phyloP scores from a whole-genome alignment of 306 rosid species.

The Ormosia semicastrata region DNA sequence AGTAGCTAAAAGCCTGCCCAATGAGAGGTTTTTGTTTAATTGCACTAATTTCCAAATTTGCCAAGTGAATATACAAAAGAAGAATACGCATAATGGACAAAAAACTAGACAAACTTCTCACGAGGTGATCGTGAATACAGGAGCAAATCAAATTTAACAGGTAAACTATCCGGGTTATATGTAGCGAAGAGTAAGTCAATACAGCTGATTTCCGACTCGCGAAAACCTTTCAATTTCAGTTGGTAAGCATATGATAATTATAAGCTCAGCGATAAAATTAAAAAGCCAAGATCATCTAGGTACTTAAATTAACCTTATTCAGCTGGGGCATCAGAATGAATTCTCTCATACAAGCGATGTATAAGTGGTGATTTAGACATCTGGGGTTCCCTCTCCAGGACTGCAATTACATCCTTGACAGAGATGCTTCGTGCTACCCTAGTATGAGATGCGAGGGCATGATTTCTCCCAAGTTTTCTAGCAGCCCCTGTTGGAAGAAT shows the following conservation, averaged over 20 bases:
- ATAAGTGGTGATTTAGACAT: slow-evolving; percentile 74
- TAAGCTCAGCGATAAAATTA: slow-evolving; percentile 1
- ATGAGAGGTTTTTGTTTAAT: not conserved
- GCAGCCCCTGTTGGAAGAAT: slow-evolving; percentile 45
- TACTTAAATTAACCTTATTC: slow-evolving; percentile 41
- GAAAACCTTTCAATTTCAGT: not conserved
- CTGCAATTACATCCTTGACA: slow-evolving; percentile 82
- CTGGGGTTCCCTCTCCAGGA: slow-evolving; percentile 90
- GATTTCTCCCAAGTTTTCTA: slow-evolving; percentile 63
- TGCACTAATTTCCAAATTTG: slow-evolving; percentile 9
- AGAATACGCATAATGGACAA: no score
- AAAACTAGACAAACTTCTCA: not conserved
- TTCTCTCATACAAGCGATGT: slow-evolving; percentile 63
- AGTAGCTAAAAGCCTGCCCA: not conserved
- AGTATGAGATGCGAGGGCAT: slow-evolving; percentile 44
- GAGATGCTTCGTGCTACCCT: slow-evolving; percentile 63
- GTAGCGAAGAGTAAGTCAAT: not conserved
- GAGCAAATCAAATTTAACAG: not conserved
- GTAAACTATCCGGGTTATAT: not conserved
- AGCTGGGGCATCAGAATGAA: slow-evolving; percentile 40
- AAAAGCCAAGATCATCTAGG: not conserved
- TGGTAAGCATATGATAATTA: not conserved
- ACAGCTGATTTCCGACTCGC: not conserved
- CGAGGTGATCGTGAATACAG: not conserved
- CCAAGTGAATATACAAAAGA: not conserved